Base-by-base conservation (phyloP, 805 yeast genomes). In the Wickerhamiella cacticola region DNA sequence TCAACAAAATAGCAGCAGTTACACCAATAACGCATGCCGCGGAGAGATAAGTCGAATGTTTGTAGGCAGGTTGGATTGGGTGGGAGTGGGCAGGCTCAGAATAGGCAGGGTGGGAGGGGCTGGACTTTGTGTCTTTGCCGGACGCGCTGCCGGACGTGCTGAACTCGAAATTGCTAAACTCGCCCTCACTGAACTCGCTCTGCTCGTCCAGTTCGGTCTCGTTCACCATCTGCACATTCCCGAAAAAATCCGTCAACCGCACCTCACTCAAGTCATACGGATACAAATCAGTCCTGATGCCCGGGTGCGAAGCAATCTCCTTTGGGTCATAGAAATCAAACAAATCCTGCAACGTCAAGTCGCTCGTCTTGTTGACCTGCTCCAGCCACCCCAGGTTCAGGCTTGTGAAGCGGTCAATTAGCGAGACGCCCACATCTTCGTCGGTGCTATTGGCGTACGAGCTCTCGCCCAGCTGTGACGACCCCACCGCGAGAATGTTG, bases 371-470 rank as follows among this genome's bases (percentile, higher is more conserved):
- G 48, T 82, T 80, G 45, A 92, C 78, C 34, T 73, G 70, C 31
- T 62, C 61, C 59, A 92, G 71, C 60, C 80, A 92, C 50, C 87
- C 96, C 55, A 92, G 71, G 46, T 86, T 88, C 65, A 77, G 86
- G 63, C 87, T 88, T 0, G 99, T 92, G 68, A 92, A 92, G 57
- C 98, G 71, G 63, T 92, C 99, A 59, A 92, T 92, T 10, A 92
- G 96, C 0, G 98, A 96, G 45, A 92, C 97, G 6, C 99, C 99
- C 43, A 92, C 78, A 58, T 89, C 96, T 40, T 82, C 76, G 62
- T 92, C 99, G 1, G 96, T 85, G 63, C 86, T 95, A 59, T 92
- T 97, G 1, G 96, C 87, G 60, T 87, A 92, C 2, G 95, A 85
- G 45, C 89, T 79, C 65, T 92, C 96, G 48, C 82, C 95, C 6